Conservation (phyloP, 2,329 filamentous ascomycete species). For the Clonostachys chloroleuca region DNA sequence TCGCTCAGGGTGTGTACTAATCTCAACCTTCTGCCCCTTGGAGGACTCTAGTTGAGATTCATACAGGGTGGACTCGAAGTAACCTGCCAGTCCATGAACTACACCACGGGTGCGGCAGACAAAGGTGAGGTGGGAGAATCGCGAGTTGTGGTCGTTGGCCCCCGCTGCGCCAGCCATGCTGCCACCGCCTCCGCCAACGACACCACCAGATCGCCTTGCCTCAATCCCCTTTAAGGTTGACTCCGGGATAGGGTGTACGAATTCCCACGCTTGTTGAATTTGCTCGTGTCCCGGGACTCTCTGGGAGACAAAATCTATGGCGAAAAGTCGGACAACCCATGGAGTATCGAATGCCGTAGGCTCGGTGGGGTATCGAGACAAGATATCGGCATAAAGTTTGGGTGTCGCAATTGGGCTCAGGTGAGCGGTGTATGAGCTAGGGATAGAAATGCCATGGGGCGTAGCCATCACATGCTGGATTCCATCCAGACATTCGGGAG, state of each 20-base stretch:
- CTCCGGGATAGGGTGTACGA: constrained; percentile 67
- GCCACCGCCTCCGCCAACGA: constrained; percentile 63
- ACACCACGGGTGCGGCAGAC: constrained; percentile 74
- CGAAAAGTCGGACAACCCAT: constrained; percentile 90
- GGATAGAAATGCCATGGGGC: constrained; percentile 85
- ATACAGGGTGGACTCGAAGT: constrained; percentile 96
- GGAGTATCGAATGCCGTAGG: constrained; percentile 80
- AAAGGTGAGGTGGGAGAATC: constrained; percentile 76
- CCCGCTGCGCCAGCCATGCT: constrained; percentile 73
- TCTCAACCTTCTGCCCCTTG: constrained; percentile 60
- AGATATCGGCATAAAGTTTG: constrained; percentile 77
- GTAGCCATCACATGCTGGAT: constrained; percentile 84
- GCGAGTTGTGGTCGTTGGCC: constrained; percentile 85
- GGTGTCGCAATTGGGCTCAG: constrained; percentile 89
- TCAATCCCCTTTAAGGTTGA: constrained; percentile 50
- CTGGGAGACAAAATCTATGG: constrained; percentile 79
- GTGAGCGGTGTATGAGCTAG: constrained; percentile 88
- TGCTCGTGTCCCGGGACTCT: constrained; percentile 49
- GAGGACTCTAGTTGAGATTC: constrained; percentile 36
- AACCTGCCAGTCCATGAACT: constrained; percentile 86
- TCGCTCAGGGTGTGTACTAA: constrained; percentile 87
- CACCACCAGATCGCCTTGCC: constrained; percentile 57
- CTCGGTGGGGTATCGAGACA: constrained; percentile 56
- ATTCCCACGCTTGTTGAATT: constrained; percentile 79
- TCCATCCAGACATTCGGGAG: constrained; percentile 92